Percentiles rank a stretch among this genome's conserved stretches.
Conservation (phyloP, 371 early-diverging fungal genomes). For the Quaeritorhiza haematococci region DNA sequence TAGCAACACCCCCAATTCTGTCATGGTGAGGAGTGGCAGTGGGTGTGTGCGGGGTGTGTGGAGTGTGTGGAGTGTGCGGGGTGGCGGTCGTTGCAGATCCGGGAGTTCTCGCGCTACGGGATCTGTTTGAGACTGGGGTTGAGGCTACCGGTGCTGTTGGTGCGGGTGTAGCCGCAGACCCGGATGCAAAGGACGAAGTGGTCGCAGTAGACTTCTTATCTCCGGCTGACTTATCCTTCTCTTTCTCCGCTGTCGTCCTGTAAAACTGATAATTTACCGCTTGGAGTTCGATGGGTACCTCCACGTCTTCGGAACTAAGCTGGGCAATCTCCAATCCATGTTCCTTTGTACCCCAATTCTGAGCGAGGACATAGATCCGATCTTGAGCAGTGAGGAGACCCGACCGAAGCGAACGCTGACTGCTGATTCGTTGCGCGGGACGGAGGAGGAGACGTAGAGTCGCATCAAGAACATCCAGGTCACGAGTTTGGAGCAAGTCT, state of each 20-base stretch:
- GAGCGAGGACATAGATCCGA: constrained; percentile 19
- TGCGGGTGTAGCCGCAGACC: neutral
- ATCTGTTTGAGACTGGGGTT: neutral
- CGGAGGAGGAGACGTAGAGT: constrained; percentile 68
- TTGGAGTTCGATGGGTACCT: constrained; percentile 26
- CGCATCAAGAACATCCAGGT: constrained; percentile 68
- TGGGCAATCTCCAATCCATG: constrained; percentile 43
- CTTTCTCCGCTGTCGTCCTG: constrained; percentile 35
- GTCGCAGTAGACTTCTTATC: neutral
- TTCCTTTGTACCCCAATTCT: constrained; percentile 25
- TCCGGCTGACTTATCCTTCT: neutral
- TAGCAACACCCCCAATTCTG: neutral
- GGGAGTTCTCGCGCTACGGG: too few relatives aligned
- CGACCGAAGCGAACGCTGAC: constrained; percentile 62
- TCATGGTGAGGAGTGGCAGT: neutral
- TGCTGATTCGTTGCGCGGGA: constrained; percentile 77
- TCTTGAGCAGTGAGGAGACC: constrained; percentile 44
- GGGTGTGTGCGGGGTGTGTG: too few relatives aligned
- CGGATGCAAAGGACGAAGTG: neutral
- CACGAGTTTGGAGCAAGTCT: constrained; percentile 62
- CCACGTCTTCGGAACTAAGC: neutral
- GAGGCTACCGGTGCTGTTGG: neutral
- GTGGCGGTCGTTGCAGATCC: too few relatives aligned
- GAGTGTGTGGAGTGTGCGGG: too few relatives aligned
- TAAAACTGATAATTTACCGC: constrained; percentile 60